Conservation (phyloP, 208 protist genomes). For the Naegleria fowleri region DNA sequence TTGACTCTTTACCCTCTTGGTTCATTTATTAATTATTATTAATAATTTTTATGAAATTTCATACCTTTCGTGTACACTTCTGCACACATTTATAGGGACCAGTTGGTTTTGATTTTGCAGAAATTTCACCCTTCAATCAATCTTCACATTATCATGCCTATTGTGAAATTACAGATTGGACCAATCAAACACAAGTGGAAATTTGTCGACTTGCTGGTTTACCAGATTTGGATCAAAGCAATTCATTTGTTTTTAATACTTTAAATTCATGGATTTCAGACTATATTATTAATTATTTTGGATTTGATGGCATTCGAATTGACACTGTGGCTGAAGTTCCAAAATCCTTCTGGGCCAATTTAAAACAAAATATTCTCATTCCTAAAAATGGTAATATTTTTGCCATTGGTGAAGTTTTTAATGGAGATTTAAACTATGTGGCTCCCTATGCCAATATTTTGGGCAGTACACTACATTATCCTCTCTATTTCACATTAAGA, state of each 20-base stretch:
- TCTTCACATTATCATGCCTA: conserved; percentile 36
- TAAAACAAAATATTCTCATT: conserved; percentile 7
- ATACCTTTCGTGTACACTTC: too few species aligned
- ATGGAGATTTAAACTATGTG: conserved; percentile 27
- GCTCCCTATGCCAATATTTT: conserved; percentile 26
- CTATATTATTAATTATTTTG: conserved; percentile 33
- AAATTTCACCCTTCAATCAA: conserved; percentile 40
- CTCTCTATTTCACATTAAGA: conserved; percentile 45
- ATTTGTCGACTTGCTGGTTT: conserved; percentile 42
- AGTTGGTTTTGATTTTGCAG: conserved; percentile 31
- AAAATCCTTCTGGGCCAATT: conserved; percentile 36
- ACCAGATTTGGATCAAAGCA: conserved; percentile 44
- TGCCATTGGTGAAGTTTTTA: conserved; percentile 46
- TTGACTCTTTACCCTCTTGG: too few species aligned
- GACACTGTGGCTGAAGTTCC: conserved; percentile 47
- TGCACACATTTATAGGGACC: conserved; percentile 26
- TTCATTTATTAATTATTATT: too few species aligned
- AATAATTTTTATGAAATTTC: too few species aligned
- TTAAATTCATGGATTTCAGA: conserved; percentile 33
- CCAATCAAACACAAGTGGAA: conserved; percentile 35
- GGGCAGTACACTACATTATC: conserved; percentile 38
- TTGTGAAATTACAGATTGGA: conserved; percentile 36
- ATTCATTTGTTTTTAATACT: conserved; percentile 32
- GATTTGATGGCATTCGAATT: conserved; percentile 48
- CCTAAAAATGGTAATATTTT: conserved; percentile 28